Evolutionary conservation across 2,329 filamentous ascomycete genomes (phyloP).

Genomic region (Sclerotinia glacialis): DNA sequence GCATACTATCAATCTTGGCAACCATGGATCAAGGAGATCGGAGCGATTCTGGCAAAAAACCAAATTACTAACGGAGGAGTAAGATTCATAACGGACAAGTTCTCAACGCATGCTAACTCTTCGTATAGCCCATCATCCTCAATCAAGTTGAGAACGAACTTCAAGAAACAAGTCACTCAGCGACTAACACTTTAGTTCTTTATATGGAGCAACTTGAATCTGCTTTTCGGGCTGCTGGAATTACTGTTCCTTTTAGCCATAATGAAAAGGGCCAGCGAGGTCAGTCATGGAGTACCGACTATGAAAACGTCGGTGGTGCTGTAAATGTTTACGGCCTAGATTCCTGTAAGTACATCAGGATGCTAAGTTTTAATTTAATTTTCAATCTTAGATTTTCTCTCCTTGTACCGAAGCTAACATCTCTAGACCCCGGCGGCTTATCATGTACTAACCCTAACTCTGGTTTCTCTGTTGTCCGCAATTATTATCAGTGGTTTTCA

Average conservation of each 20-base stretch:
- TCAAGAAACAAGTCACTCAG: constrained; percentile 44
- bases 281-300: constrained; percentile 54
- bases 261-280: constrained; percentile 52
- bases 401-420: neutral
- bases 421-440: constrained; percentile 44
- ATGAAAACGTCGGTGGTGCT: constrained; percentile 53
- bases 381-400: neutral
- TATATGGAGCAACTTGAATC: constrained; percentile 53
- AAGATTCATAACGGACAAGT: constrained; percentile 33
- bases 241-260: constrained; percentile 49
- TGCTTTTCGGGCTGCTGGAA: constrained; percentile 46
- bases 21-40: constrained; percentile 48
- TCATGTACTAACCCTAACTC: constrained; percentile 50
- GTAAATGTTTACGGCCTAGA: constrained; percentile 51
- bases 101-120: constrained; percentile 43
- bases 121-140: constrained; percentile 46
- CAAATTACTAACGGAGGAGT: constrained; percentile 50
- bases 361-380: neutral
- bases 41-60: constrained; percentile 49
- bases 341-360: constrained; percentile 35
- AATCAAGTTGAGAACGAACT: constrained; percentile 55
- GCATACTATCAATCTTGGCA: constrained; percentile 47
- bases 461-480: constrained; percentile 51
- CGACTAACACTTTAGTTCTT: constrained; percentile 47
- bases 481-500: constrained; percentile 57